phyloP scores from a whole-genome alignment of 1,139 yeast species.

The Geotrichum bryndzae region DNA sequence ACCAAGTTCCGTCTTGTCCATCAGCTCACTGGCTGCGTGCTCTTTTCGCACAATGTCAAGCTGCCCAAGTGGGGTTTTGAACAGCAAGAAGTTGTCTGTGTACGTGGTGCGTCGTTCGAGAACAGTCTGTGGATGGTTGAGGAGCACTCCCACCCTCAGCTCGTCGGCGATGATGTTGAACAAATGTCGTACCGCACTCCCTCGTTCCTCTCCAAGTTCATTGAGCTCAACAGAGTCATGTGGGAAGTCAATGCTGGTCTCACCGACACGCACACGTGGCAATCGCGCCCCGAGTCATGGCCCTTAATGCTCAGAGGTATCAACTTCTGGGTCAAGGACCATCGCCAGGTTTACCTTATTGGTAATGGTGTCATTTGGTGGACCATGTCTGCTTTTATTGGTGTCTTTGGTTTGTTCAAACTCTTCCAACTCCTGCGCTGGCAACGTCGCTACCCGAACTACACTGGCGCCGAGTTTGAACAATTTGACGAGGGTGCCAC shows the following conservation, averaged over 20 bases:
- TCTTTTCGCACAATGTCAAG: conserved; percentile 80
- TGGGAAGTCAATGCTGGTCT: conserved; percentile 85
- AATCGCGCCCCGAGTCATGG: conserved; percentile 86
- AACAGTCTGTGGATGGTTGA: conserved; percentile 87
- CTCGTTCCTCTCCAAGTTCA: conserved; percentile 60
- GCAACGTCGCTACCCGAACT: conserved; percentile 48
- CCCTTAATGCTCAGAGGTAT: conserved; percentile 85
- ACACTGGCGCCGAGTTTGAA: conserved; percentile 50
- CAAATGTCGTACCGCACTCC: conserved; percentile 57
- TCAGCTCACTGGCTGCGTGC: conserved; percentile 81
- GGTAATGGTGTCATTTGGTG: conserved; percentile 95
- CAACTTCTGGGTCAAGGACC: conserved; percentile 82
- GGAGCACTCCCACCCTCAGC: conserved; percentile 47
- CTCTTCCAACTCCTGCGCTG: conserved; percentile 58
- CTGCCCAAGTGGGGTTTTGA: conserved; percentile 95
- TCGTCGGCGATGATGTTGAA: conserved; percentile 40
- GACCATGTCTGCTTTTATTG: conserved; percentile 56
- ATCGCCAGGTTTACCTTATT: conserved; percentile 73
- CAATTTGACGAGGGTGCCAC: conserved; percentile 68
- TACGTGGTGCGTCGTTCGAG: conserved; percentile 68
- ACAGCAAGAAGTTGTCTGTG: conserved; percentile 95
- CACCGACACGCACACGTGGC: conserved; percentile 81
- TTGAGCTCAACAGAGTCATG: conserved; percentile 81
- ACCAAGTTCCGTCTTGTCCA: conserved; percentile 84
- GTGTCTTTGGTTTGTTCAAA: conserved; percentile 50